phyloP scores from a whole-genome alignment of 495 filamentous ascomycete genomes.

The Penicillium cinerascens region DNA sequence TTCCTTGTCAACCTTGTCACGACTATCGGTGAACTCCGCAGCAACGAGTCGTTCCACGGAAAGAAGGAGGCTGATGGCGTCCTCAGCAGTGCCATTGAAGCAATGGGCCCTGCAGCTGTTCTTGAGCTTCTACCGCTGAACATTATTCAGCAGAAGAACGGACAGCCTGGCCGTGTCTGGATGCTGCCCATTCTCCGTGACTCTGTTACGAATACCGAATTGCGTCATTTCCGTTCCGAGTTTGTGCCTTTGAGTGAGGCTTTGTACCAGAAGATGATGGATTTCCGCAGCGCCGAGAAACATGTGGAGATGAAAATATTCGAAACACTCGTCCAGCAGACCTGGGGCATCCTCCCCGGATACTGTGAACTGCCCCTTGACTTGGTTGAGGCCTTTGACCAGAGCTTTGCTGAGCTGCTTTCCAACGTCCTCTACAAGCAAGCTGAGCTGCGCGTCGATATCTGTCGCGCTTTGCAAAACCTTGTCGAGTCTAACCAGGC shows the following conservation, averaged over 20 bases:
- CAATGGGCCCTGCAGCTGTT: slow-evolving; percentile 82
- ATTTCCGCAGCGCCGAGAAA: slow-evolving; percentile 74
- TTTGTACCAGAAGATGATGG: slow-evolving; percentile 84
- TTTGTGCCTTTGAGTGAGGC: slow-evolving; percentile 84
- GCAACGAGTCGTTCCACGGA: slow-evolving; percentile 82
- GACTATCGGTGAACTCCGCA: slow-evolving; percentile 80
- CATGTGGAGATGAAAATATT: slow-evolving; percentile 95
- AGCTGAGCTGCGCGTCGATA: slow-evolving; percentile 75
- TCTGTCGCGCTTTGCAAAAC: slow-evolving; percentile 80
- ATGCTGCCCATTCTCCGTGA: slow-evolving; percentile 86
- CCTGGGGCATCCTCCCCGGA: slow-evolving; percentile 91
- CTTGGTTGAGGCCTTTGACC: slow-evolving; percentile 71
- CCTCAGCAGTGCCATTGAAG: slow-evolving; percentile 76
- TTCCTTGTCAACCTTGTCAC: slow-evolving; percentile 69
- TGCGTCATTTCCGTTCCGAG: slow-evolving; percentile 78
- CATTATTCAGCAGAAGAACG: slow-evolving; percentile 67
- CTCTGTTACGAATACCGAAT: slow-evolving; percentile 75
- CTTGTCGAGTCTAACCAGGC: slow-evolving; percentile 89
- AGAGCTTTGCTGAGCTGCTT: slow-evolving; percentile 84
- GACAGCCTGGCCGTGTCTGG: slow-evolving; percentile 86
- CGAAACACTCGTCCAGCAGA: slow-evolving; percentile 91
- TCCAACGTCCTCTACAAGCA: slow-evolving; percentile 92
- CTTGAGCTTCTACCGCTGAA: slow-evolving; percentile 81
- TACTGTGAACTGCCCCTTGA: slow-evolving; percentile 92
- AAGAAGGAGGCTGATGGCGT: slow-evolving; percentile 94